Conservation (phyloP, 805 yeast species). For the Soucietia sequanensis region DNA sequence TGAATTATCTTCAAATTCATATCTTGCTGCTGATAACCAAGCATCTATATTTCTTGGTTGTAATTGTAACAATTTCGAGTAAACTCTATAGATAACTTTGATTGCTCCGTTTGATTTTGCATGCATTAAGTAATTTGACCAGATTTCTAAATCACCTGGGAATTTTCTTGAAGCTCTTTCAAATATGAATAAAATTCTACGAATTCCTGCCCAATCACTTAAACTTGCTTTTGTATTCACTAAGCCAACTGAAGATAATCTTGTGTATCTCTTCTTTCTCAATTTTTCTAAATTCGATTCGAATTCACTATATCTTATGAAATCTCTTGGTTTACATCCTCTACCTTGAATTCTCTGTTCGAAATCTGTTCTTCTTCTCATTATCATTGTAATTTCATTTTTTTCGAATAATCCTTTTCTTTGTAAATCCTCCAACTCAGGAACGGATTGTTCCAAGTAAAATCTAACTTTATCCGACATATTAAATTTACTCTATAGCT, state of each 20-base stretch:
- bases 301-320: slow-evolving; percentile 71
- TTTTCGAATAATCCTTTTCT: slow-evolving; percentile 79
- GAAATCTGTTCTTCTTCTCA: slow-evolving; percentile 92
- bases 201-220: slow-evolving; percentile 83
- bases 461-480: slow-evolving; percentile 50
- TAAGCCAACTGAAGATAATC: slow-evolving; percentile 56
- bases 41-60: slow-evolving; percentile 91
- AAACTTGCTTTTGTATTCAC: slow-evolving; percentile 62
- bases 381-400: slow-evolving; percentile 76
- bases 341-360: slow-evolving; percentile 87
- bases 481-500: too few species aligned
- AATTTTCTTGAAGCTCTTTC: slow-evolving; percentile 80
- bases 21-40: slow-evolving; percentile 94
- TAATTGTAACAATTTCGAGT: slow-evolving; percentile 72
- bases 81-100: slow-evolving; percentile 70
- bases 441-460: slow-evolving; percentile 69
- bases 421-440: slow-evolving; percentile 87
- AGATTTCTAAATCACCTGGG: slow-evolving; percentile 72
- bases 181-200: slow-evolving; percentile 77
- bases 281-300: slow-evolving; percentile 78
- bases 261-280: slow-evolving; percentile 64
- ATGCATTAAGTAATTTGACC: slow-evolving; percentile 74
- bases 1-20: slow-evolving; percentile 86
- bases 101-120: slow-evolving; percentile 67
- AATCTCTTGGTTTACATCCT: slow-evolving; percentile 77